These are phyloP conservation scores for Calonectria naviculata DNA, from an alignment of 2,329 filamentous ascomycete species.

Conservation along the genomic window DNA sequence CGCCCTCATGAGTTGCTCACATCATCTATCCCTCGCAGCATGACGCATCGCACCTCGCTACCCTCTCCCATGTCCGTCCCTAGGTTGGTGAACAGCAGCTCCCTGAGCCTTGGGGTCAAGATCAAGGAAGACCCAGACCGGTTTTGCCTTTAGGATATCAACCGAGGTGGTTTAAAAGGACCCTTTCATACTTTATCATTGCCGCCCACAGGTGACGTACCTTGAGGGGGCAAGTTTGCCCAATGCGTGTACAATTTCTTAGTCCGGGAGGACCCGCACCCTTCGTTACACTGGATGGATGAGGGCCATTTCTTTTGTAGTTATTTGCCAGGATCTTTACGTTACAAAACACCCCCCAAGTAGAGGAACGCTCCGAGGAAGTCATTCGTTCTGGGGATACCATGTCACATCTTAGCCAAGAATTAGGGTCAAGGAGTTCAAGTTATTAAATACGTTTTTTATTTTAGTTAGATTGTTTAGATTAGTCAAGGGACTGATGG, in stretches of 20 bases:
- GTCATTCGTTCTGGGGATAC: neutral
- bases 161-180: neutral
- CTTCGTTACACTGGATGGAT: neutral
- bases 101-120: neutral
- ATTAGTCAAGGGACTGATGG: neutral
- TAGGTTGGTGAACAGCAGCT: neutral
- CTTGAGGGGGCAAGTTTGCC: neutral
- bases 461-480: neutral
- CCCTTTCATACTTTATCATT: neutral
- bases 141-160: neutral
- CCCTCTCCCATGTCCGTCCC: slow-evolving; percentile 21
- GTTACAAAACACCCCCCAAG: neutral
- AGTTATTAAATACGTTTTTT: neutral
- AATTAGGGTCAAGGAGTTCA: neutral
- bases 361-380: neutral
- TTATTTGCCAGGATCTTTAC: neutral
- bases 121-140: neutral
- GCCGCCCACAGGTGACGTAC: neutral
- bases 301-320: neutral
- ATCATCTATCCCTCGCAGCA: neutral
- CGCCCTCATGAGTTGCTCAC: slow-evolving; percentile 9
- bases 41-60: slow-evolving; percentile 14
- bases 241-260: neutral
- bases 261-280: neutral
- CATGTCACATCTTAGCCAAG: neutral